Evolutionary conservation across 2,329 filamentous ascomycete species (phyloP), one percentile per base, ranked within the genome.

Genomic region (Dothistroma septosporum): DNA sequence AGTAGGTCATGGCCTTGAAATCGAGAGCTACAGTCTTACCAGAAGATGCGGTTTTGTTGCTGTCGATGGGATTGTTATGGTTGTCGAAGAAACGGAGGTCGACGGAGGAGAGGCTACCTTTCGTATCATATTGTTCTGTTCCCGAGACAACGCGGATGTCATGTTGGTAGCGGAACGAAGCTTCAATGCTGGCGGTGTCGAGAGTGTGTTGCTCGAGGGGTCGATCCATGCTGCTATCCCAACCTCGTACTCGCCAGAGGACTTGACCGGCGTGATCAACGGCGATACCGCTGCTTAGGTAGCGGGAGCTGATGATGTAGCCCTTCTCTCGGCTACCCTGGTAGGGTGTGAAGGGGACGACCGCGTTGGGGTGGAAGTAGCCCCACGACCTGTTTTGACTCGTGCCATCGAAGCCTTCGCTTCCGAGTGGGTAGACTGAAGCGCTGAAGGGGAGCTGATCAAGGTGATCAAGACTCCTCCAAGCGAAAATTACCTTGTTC

Each of bases 391-490:
- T 58, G 3, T 24, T 53, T 41, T 61, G 61, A 49, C 54, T 61
- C 5, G 44, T 54, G 10, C 66, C 66, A 44, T 66, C 61, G 22
- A 55, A 61, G 14, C 62, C 66, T 16, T 66, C 64, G 41, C 60
- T 63, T 24, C 65, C 65, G 0, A 66, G 48, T 14, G 65, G 61
- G 21, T 64, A 66, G 4, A 77, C 73, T 1, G 79, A 64, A 76
- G 60, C 64, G n/a, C 7, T 61, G 33, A 67, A 37, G 7, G 65
- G 65, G 11, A 68, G 37, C 24, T 75, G 68, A 4, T 75, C 69
- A 0, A 75, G 72, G 53, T 77, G 73, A 10, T 76, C 69, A 0
- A 75, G 72, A 53, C 70, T 69, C 12, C 72, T 73, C 75, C 75
- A 77, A 24, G 72, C 64, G 44, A 76, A 77, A 0, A 76, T 52